Base-by-base conservation (phyloP, 2,329 filamentous ascomycete species). In the Sordariomycetes sp. region DNA sequence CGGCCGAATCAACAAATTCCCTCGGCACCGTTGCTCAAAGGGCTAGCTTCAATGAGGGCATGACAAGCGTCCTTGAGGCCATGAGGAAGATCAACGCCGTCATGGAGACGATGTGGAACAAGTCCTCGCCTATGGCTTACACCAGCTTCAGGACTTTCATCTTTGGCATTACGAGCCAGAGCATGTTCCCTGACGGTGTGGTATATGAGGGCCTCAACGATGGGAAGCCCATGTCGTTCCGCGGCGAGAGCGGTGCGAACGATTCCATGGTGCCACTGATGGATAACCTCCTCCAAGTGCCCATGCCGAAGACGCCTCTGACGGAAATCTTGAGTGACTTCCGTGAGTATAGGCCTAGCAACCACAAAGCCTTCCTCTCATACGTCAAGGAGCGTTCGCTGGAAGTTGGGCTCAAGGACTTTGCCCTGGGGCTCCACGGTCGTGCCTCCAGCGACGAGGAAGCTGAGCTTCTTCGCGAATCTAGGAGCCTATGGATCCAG, bases 111-210 rank as follows among this genome's bases (percentile, higher is more conserved):
- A 96, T 96, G 90, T 95, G 88, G 90, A 72, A 71, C 39, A 85
- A 87, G 57, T 92, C 84, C 36, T 83, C 84, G 47, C 88, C 88
- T 3, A 70, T 72, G 14, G 76, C 86, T 45, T 95, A 95, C 63
- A 86, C 83, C 39, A 82, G 75, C 46, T 95, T 94, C 74, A 82
- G 88, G 26, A 94, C 90, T 9, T 95, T 95, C 66, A 95, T 95
- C 63, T 94, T 94, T 52, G 90, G 90, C 47, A 94, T 95, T 59
- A 93, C 86, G 2, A 82, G 76, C 31, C 88, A 95, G 60, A 81
- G 78, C 49, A 94, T 95, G 87, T 95, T 95, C 59, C 88, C 88
- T 8, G 68, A 88, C 42, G 90, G 90, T 8, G 90, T 95, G 7
- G 61, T 94, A 30, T 95, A 95, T 55, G 82, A 93, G 54, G 87